These are phyloP conservation scores for Moesziomyces aphidis DNA, from an alignment of 1,284 basidiomycete species.

Conservation along the genomic window DNA sequence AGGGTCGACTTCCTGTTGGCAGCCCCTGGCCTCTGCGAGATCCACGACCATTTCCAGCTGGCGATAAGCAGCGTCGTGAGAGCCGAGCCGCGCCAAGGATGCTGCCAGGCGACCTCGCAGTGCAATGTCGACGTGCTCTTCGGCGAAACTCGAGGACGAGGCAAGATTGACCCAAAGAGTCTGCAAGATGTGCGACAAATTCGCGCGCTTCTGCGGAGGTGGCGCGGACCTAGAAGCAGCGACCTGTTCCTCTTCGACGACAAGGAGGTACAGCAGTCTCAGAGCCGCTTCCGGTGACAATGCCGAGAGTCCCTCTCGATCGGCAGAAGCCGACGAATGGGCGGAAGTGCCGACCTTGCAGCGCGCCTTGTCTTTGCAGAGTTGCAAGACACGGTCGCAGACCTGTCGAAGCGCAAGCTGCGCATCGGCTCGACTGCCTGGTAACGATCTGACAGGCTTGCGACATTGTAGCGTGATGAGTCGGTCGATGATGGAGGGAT, in stretches of 20 bases:
- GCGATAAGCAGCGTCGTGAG: slow-evolving; percentile 15
- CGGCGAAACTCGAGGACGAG: not conserved
- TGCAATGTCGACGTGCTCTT: slow-evolving; percentile 7
- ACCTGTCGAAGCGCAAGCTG: slow-evolving; percentile 18
- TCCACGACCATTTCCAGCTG: slow-evolving; percentile 11
- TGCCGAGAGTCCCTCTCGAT: not conserved
- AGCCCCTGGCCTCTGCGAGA: not conserved
- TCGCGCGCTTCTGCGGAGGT: slow-evolving; percentile 4
- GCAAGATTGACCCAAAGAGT: slow-evolving; percentile 11
- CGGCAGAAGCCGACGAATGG: not conserved
- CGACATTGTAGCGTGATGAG: slow-evolving; percentile 37
- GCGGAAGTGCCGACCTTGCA: slow-evolving; percentile 13
- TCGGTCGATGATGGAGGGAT: slow-evolving; percentile 17
- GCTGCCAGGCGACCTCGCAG: slow-evolving; percentile 34
- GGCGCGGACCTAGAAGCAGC: slow-evolving; percentile 11
- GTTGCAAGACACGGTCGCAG: slow-evolving; percentile 26
- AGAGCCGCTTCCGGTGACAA: slow-evolving; percentile 20
- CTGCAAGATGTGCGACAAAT: slow-evolving; percentile 4
- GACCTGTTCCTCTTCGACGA: slow-evolving; percentile 38
- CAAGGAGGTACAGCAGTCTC: slow-evolving; percentile 34
- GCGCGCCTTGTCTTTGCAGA: slow-evolving; percentile 19
- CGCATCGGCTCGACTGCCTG: slow-evolving; percentile 10
- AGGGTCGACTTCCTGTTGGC: slow-evolving; percentile 15
- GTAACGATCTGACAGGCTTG: slow-evolving; percentile 17
- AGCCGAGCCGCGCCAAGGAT: slow-evolving; percentile 18